Percentiles rank a stretch among this genome's conserved stretches.
Evolutionary conservation across 1,139 yeast genomes (phyloP).

Genomic region (Scheffersomyces insectosa): DNA sequence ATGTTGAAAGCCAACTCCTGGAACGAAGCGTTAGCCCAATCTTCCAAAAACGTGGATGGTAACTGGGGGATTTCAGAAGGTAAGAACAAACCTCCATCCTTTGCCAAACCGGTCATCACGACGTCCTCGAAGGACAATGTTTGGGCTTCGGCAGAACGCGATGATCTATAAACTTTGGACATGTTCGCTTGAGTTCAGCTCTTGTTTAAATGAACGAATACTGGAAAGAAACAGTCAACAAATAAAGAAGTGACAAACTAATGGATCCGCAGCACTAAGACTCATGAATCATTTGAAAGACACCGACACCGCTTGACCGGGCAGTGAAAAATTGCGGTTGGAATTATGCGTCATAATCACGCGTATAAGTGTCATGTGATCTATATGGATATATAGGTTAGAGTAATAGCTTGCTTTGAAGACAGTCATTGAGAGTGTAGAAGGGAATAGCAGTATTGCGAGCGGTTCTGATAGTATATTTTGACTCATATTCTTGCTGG

Average conservation of each 20-base stretch:
- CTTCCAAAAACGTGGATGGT: constrained; percentile 55
- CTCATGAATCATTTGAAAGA: background rate
- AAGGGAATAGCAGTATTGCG: too few species aligned
- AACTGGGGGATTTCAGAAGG: constrained; percentile 81
- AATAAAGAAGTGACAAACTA: background rate
- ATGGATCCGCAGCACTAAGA: background rate
- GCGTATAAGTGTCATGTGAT: background rate
- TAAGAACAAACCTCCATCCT: constrained; percentile 92
- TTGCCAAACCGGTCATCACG: constrained; percentile 90
- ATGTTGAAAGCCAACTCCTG: constrained; percentile 86
- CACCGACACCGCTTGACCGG: too few species aligned
- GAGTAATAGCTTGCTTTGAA: too few species aligned
- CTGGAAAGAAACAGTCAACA: background rate
- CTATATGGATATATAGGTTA: too few species aligned
- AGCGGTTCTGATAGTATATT: too few species aligned
- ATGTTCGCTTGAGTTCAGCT: constrained; percentile 5
- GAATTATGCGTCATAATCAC: background rate
- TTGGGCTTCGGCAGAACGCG: constrained; percentile 64
- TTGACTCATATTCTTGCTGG: too few species aligned
- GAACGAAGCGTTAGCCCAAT: constrained; percentile 77
- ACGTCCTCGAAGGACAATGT: constrained; percentile 84
- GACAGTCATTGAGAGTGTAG: too few species aligned
- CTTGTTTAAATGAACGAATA: background rate
- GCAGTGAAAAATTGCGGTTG: too few species aligned
- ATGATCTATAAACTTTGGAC: constrained; percentile 76